These are phyloP conservation scores for Aureobasidium sp. DNA, from an alignment of 2,329 filamentous ascomycete species.

Conservation along the genomic window DNA sequence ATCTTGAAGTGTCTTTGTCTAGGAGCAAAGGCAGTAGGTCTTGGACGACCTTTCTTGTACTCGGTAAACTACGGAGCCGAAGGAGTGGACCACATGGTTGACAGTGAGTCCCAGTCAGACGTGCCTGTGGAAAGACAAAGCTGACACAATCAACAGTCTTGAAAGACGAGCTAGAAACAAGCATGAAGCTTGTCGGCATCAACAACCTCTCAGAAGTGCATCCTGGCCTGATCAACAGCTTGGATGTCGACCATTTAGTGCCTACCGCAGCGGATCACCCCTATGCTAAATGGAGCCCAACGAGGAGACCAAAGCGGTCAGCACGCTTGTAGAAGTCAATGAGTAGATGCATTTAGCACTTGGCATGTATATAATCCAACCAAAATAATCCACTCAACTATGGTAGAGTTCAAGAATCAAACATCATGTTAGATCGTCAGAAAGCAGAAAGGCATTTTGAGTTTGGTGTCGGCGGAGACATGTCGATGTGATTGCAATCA, in stretches of 20 bases:
- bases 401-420: not conserved
- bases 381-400: slow-evolving; percentile 7
- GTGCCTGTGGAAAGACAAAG: not conserved
- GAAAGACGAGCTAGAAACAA: slow-evolving; percentile 54
- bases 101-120: slow-evolving; percentile 1
- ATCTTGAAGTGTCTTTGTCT: slow-evolving; percentile 61
- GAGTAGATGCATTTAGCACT: slow-evolving; percentile 3
- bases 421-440: not conserved
- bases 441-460: slow-evolving; percentile 1
- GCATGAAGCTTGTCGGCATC: slow-evolving; percentile 59
- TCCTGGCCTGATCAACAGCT: slow-evolving; percentile 53
- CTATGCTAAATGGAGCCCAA: slow-evolving; percentile 15
- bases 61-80: slow-evolving; percentile 54
- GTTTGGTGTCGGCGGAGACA: not conserved
- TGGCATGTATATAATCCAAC: slow-evolving; percentile 5
- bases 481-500: not conserved
- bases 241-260: slow-evolving; percentile 47
- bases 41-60: slow-evolving; percentile 56
- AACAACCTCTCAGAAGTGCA: slow-evolving; percentile 55
- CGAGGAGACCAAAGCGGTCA: not conserved
- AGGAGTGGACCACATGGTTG: slow-evolving; percentile 38
- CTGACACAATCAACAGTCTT: slow-evolving; percentile 25
- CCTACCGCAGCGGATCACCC: slow-evolving; percentile 24
- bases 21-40: slow-evolving; percentile 55
- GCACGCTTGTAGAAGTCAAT: slow-evolving; percentile 9